Conservation (phyloP, 2,329 filamentous ascomycete genomes). For the Cordyceps cateniannulata region DNA sequence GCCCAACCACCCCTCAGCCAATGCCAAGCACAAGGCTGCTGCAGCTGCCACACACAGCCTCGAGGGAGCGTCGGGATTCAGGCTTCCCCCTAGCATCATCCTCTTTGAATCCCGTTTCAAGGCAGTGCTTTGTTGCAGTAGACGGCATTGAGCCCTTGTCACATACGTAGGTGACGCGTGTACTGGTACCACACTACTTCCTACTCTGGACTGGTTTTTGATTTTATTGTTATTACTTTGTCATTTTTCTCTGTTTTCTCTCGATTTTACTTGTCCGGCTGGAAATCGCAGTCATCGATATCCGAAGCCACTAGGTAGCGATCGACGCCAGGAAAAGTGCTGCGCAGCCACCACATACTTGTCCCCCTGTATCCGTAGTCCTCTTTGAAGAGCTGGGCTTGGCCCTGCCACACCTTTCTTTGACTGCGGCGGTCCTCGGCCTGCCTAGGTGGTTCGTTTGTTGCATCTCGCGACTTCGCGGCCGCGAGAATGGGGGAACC, state of each 20-base stretch:
- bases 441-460: neutral
- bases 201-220: neutral
- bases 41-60: neutral
- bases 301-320: slow-evolving; percentile 3
- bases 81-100: neutral
- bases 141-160: slow-evolving; percentile 4
- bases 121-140: neutral
- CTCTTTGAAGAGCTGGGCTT: too few species aligned
- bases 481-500: too few species aligned
- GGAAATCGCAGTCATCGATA: slow-evolving; percentile 5
- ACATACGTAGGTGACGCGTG: slow-evolving; percentile 11
- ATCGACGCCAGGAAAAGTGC: slow-evolving; percentile 3
- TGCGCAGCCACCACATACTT: neutral
- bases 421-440: neutral
- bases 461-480: slow-evolving; percentile 2
- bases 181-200: neutral
- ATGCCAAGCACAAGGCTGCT: neutral
- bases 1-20: neutral
- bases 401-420: neutral
- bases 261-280: neutral
- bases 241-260: neutral
- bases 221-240: neutral
- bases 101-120: neutral
- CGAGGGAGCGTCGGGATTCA: slow-evolving; percentile 1
- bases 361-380: neutral